A percentile compares a stretch with the other conserved stretches of the same genome.
These are phyloP conservation scores for Hypseocharis bilobata DNA, from an alignment of 441 rosid genomes.

Conservation along the genomic window DNA sequence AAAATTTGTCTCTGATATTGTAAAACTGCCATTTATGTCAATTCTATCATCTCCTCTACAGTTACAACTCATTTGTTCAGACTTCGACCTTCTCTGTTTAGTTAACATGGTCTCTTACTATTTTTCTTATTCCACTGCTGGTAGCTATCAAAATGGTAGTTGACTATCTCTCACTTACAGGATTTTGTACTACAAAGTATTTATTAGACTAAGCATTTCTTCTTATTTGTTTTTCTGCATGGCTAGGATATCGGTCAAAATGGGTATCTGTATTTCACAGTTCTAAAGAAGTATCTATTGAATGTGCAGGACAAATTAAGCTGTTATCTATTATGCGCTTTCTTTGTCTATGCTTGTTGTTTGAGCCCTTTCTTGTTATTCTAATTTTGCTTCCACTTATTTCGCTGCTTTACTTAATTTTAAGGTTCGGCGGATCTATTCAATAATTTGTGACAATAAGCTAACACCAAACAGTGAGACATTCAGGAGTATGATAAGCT, in stretches of 20 bases:
- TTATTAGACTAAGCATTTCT: neutral
- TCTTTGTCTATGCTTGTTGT: neutral
- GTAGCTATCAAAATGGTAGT: neutral
- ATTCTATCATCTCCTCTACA: neutral
- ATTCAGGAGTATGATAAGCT: constrained; percentile 54
- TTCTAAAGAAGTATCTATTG: no score
- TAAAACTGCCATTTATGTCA: neutral
- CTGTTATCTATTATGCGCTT: neutral
- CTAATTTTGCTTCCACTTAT: constrained; percentile 1
- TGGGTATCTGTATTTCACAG: neutral
- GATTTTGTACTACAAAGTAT: neutral
- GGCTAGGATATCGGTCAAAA: neutral
- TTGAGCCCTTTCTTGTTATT: neutral
- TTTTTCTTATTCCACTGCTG: neutral
- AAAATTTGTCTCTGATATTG: neutral
- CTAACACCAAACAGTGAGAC: constrained; percentile 57
- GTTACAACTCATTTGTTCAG: neutral
- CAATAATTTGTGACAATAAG: constrained; percentile 39
- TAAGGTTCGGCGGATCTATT: constrained; percentile 59
- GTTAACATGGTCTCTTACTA: neutral
- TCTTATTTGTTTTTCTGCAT: neutral
- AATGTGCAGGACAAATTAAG: neutral
- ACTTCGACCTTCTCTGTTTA: neutral
- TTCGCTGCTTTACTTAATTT: constrained; percentile 4
- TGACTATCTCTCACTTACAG: neutral